Percentiles rank a stretch among this genome's conserved stretches.
Evolutionary conservation across 176 grass and related monocot genomes (phyloP).

Genomic region (Avena eriantha): DNA sequence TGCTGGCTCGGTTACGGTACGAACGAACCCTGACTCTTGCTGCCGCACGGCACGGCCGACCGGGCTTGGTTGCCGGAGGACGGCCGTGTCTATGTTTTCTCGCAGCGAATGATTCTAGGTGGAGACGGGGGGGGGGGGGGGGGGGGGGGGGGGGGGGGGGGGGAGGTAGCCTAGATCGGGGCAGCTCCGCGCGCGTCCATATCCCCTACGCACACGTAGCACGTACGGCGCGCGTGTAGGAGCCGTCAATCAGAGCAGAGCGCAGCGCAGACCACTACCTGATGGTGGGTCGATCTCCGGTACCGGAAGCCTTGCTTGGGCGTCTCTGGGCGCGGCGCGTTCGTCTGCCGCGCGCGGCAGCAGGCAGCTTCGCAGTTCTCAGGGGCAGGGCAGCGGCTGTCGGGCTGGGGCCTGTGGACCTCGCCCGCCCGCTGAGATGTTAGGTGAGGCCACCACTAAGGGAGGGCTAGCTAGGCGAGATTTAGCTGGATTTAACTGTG

Average conservation of each 20-base stretch:
- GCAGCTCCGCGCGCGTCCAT: not conserved
- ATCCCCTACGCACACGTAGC: no score
- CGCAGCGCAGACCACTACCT: not conserved
- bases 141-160: no score
- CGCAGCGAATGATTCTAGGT: not conserved
- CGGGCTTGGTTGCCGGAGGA: not conserved
- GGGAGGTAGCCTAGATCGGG: no score
- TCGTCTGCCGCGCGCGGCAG: not conserved
- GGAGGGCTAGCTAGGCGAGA: no score
- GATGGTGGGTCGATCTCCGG: not conserved
- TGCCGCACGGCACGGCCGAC: not conserved
- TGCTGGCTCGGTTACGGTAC: not conserved
- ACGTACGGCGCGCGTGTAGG: not conserved
- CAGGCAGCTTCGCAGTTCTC: not conserved
- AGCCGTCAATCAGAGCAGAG: not conserved
- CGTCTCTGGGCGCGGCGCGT: not conserved
- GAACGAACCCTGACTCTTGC: not conserved
- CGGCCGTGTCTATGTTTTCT: not conserved
- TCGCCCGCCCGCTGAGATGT: not conserved
- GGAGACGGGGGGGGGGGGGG: not conserved
- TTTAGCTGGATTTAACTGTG: not conserved
- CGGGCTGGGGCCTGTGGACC: not conserved
- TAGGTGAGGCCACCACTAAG: not conserved
- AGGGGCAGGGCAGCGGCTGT: not conserved
- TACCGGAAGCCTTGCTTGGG: not conserved